A percentile compares a stretch with the other conserved stretches of the same genome.
These are phyloP conservation scores for Daldinia decipiens DNA, from an alignment of 495 filamentous ascomycete genomes.

Conservation along the genomic window DNA sequence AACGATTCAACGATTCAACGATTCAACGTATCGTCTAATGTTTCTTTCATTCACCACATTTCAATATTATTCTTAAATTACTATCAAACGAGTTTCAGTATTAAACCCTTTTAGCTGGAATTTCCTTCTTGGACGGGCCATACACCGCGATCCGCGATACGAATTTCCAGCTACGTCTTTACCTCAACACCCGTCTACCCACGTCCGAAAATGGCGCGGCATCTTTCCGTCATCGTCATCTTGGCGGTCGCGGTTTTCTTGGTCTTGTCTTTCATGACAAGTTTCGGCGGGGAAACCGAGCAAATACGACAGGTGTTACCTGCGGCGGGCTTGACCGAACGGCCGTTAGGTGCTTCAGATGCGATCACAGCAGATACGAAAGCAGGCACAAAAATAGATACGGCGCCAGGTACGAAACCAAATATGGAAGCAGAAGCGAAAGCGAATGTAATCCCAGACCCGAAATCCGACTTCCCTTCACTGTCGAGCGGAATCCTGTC, in stretches of 20 bases:
- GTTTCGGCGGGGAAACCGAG: constrained; percentile 35
- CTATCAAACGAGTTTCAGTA: constrained; percentile 3
- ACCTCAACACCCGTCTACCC: not conserved
- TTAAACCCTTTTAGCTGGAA: not conserved
- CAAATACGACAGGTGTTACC: constrained; percentile 36
- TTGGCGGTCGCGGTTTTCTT: constrained; percentile 45
- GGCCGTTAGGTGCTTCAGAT: constrained; percentile 14
- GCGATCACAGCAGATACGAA: constrained; percentile 11
- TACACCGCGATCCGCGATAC: not conserved
- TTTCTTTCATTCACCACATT: constrained; percentile 18
- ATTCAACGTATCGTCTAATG: constrained; percentile 12
- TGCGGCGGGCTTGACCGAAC: constrained; percentile 15
- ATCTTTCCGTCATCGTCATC: constrained; percentile 46
- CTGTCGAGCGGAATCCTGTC: constrained; percentile 61
- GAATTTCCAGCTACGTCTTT: not conserved
- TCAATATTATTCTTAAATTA: constrained; percentile 1
- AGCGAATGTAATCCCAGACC: constrained; percentile 10
- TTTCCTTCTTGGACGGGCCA: not conserved
- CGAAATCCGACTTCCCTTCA: constrained; percentile 41
- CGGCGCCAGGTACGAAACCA: constrained; percentile 6
- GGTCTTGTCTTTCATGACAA: constrained; percentile 45
- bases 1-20: constrained; percentile 30
- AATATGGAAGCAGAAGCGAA: constrained; percentile 9
- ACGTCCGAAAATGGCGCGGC: constrained; percentile 42
- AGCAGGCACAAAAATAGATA: not conserved